Conservation (phyloP, 345 rosid genomes). For the Rubroshorea leprosula region DNA sequence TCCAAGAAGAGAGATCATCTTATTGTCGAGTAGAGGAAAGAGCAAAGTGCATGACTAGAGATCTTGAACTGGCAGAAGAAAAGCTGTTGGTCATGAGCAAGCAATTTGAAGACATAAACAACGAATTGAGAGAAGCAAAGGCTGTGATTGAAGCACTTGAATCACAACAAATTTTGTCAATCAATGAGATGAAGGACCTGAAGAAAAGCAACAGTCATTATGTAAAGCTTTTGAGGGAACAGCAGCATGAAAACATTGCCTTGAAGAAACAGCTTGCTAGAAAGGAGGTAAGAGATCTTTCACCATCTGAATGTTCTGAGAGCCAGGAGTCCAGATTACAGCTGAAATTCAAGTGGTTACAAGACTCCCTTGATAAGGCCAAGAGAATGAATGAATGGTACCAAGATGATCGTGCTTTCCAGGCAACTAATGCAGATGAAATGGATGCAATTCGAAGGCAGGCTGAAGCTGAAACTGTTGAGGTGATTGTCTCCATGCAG, state of each 20-base stretch:
- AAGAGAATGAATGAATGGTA: conserved; percentile 59
- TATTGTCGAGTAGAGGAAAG: conserved; percentile 42
- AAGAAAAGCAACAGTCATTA: conserved; percentile 40
- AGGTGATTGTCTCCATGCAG: conserved; percentile 89
- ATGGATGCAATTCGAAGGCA: conserved; percentile 60
- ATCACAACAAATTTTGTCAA: conserved; percentile 62
- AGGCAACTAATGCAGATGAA: conserved; percentile 70
- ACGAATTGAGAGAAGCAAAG: conserved; percentile 56
- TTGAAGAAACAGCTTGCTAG: conserved; percentile 47
- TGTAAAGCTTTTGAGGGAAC: conserved; percentile 44
- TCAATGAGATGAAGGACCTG: conserved; percentile 63
- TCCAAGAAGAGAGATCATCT: conserved; percentile 68
- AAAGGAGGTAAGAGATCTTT: conserved; percentile 38
- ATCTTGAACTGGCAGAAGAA: conserved; percentile 45
- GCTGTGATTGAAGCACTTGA: conserved; percentile 77
- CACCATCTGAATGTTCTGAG: conserved; percentile 23
- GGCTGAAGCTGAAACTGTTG: conserved; percentile 89
- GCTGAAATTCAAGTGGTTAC: conserved; percentile 68
- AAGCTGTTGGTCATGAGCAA: conserved; percentile 33
- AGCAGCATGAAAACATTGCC: conserved; percentile 46
- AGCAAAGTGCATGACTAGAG: conserved; percentile 37
- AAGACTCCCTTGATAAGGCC: conserved; percentile 84
- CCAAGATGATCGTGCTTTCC: conserved; percentile 55
- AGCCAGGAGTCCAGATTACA: conserved; percentile 35
- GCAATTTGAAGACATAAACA: conserved; percentile 38